Evolutionary conservation across 495 filamentous ascomycete genomes (phyloP).

Genomic region (Aspergillus mulundensis): DNA sequence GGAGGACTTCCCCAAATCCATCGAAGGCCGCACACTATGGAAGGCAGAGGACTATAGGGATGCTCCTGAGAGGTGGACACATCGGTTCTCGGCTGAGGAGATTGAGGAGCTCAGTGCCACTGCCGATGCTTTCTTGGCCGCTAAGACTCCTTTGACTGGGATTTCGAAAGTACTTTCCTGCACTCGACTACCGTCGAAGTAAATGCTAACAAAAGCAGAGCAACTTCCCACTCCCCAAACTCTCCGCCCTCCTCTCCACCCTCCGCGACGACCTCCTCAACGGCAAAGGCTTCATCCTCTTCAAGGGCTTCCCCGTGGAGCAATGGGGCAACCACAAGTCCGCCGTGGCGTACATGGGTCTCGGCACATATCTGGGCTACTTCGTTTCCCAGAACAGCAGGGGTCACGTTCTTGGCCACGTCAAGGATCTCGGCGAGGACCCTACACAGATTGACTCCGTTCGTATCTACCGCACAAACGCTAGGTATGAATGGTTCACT

Average conservation of each 20-base stretch:
- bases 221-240: constrained; percentile 59
- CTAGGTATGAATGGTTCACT: too few species aligned
- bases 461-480: constrained; percentile 85
- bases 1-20: constrained; percentile 66
- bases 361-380: constrained; percentile 83
- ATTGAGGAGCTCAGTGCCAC: constrained; percentile 62
- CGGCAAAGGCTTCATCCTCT: constrained; percentile 86
- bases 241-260: constrained; percentile 49
- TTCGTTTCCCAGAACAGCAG: constrained; percentile 80
- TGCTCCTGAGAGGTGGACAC: constrained; percentile 72
- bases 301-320: constrained; percentile 74
- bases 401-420: constrained; percentile 88
- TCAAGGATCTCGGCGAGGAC: constrained; percentile 86
- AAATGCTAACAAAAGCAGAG: constrained; percentile 12
- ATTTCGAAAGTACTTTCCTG: constrained; percentile 56
- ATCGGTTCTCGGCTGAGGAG: constrained; percentile 63
- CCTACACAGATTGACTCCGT: constrained; percentile 74
- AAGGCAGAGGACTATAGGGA: constrained; percentile 64
- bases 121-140: constrained; percentile 63
- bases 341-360: constrained; percentile 83
- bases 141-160: constrained; percentile 61
- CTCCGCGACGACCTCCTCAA: constrained; percentile 70
- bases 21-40: constrained; percentile 77
- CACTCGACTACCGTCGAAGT: not conserved
- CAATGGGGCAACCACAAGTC: constrained; percentile 77